Evolutionary conservation across 768 basidiomycete species (phyloP).

Genomic region (Mrakia gelida): DNA sequence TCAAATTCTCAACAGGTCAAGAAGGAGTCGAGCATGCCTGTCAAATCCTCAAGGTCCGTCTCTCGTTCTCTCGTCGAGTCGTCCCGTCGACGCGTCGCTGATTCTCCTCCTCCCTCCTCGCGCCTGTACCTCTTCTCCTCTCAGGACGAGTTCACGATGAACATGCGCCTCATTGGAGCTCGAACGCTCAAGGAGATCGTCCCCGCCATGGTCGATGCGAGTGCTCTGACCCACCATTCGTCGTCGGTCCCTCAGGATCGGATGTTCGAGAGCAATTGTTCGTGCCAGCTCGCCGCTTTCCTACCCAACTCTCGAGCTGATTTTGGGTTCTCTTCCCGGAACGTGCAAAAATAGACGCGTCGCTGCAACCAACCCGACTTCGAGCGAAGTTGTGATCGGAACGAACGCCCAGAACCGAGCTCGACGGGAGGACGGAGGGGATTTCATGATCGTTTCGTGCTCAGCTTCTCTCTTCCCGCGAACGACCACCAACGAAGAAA

Average conservation of each 20-base stretch:
- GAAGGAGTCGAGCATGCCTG: conserved; percentile 81
- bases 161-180: conserved; percentile 86
- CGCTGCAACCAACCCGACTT: too few species aligned
- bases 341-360: too few species aligned
- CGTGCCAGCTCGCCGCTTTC: too few species aligned
- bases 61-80: conserved; percentile 34
- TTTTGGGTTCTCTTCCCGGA: too few species aligned
- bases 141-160: conserved; percentile 98
- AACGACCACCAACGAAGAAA: too few species aligned
- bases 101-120: not conserved
- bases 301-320: too few species aligned
- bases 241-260: conserved; percentile 61
- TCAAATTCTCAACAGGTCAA: conserved; percentile 50
- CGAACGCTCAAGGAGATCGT: conserved; percentile 70
- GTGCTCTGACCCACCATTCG: conserved; percentile 62
- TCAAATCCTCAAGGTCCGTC: conserved; percentile 65
- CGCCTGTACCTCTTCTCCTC: not conserved
- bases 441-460: too few species aligned
- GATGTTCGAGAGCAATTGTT: conserved; percentile 78
- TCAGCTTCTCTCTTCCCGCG: too few species aligned
- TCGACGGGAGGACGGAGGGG: too few species aligned
- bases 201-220: conserved; percentile 84
- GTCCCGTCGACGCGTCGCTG: not conserved
- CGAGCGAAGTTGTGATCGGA: too few species aligned
- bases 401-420: not conserved